Base-by-base conservation (phyloP, 1,139 yeast genomes). In the Lodderomyces orthopsilosis region DNA sequence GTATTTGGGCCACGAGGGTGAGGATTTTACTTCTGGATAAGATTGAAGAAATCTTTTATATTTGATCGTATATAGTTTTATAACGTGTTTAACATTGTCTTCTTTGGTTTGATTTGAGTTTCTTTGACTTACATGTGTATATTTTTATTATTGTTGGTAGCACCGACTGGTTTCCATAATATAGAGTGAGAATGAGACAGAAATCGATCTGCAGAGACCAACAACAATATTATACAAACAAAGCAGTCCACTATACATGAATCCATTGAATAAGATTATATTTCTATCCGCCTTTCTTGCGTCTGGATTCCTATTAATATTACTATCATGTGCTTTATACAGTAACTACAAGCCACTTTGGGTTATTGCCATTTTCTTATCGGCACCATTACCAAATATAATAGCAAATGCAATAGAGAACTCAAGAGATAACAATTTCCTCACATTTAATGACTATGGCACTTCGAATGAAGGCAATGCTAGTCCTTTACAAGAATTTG, bases 321-420 rank as follows among this genome's bases (percentile, higher is more conserved):
- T 85, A 40, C 66, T 85, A 44, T 79, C 87, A 51, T 84, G 93
- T 62, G 91, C 93, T 8, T 69, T 85, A 38, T 85, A 75, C 64
- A 74, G 79, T 50, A 85, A 83, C 57, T 85, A 85, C 76, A 75
- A 75, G 48, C 90, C 93, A 38, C 65, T 85, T 42, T 79, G 83
- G 68, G 91, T 83, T 45, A 79, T 82, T 26, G 68, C 71, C 26
- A 74, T 85, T 43, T 85, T 84, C 60, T 69, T 85, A 41, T 45
- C 81, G 37, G 93, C 93, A 1, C 91, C 94, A 19, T 62, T 85
- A 43, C 93, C 91, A 24, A 84, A 84, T 57, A 51, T 59, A 68
- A 40, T 77, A 62, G 63, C 74, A 60, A 55, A 68, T 44, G 59
- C 71, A 4, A 63, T 72, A 23, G 80, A 62, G 54, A 70, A 51